phyloP scores from a whole-genome alignment of 1,139 yeast genomes.

The Scheffersomyces cryptocercus region DNA sequence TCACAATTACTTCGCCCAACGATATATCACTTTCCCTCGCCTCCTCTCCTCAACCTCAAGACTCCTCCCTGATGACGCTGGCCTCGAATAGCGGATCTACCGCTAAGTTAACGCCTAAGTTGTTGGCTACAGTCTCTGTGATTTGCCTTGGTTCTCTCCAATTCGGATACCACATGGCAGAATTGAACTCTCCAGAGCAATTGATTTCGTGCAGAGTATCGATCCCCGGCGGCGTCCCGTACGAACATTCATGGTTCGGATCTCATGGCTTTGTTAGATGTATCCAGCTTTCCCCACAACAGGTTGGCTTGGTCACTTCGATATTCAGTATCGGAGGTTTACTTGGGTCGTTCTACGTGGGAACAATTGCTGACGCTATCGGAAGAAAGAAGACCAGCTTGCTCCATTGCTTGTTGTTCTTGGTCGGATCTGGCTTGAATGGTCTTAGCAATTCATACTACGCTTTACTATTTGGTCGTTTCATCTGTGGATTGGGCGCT shows the following conservation, averaged over 20 bases:
- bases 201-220: constrained; percentile 38
- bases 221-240: constrained; percentile 34
- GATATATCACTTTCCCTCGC: too few relatives aligned
- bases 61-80: too few relatives aligned
- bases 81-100: not conserved
- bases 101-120: constrained; percentile 22
- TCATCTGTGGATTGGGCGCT: constrained; percentile 80
- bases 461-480: constrained; percentile 64
- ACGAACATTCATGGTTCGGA: constrained; percentile 40
- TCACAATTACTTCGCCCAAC: too few relatives aligned
- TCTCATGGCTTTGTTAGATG: constrained; percentile 41
- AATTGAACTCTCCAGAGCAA: constrained; percentile 47
- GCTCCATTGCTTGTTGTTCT: constrained; percentile 54
- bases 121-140: constrained; percentile 32
- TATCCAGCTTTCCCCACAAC: constrained; percentile 60
- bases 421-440: constrained; percentile 69
- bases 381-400: constrained; percentile 68
- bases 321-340: constrained; percentile 87
- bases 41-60: too few relatives aligned
- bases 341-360: constrained; percentile 72
- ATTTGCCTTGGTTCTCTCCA: constrained; percentile 49
- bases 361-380: constrained; percentile 61
- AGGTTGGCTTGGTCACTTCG: constrained; percentile 80
- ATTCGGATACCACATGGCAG: constrained; percentile 54
- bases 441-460: constrained; percentile 48